Base-by-base conservation (phyloP, 129 eudicot species). In the Flaveria ramosissima region DNA sequence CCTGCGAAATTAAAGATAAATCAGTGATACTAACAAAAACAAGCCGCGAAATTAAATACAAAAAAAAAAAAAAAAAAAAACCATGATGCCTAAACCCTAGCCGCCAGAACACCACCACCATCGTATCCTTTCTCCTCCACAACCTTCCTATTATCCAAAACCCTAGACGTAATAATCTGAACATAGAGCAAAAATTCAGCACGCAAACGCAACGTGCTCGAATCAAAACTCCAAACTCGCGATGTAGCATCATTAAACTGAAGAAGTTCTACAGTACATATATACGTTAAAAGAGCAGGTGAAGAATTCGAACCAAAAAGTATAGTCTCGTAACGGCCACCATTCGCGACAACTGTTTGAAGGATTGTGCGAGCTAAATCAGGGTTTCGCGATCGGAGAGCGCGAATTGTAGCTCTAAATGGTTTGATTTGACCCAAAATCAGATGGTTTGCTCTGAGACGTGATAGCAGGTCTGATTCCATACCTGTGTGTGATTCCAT, bases 361-460 rank as follows among this genome's bases (percentile, higher is more conserved):
- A 94, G 85, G 52, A 94, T 84, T 7, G 89, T 36, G 27, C 92
- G 89, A 26, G 98, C 93, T 36, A 94, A 78, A 82, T 87, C 85
- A 7, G 92, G 93, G 60, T 89, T 81, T 30, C 90, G 89, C 62
- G 88, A 88, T 60, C 92, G 89, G 80, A 94, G 98, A 45, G 88
- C 89, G 42, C 80, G 82, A 4, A 94, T 78, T 14, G 86, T 91
- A 52, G 97, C 98, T 69, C 98, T 89, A 72, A 94, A 89, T 0
- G 97, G 89, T 69, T 94, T 97, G 86, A 94, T 91, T 84, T 94
- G 98, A 17, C 86, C 91, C 10, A 94, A 27, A 51, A 87, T 89
- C 26, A 94, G 79, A 78, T 94, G 98, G 80, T 94, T 94, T 9
- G 85, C 83, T 13, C 90, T 64, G 13, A 84, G 90, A 39, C 78